Percentiles rank a stretch among this genome's conserved stretches.
Conservation (phyloP, 495 filamentous ascomycete genomes). For the Penicillium silybi region DNA sequence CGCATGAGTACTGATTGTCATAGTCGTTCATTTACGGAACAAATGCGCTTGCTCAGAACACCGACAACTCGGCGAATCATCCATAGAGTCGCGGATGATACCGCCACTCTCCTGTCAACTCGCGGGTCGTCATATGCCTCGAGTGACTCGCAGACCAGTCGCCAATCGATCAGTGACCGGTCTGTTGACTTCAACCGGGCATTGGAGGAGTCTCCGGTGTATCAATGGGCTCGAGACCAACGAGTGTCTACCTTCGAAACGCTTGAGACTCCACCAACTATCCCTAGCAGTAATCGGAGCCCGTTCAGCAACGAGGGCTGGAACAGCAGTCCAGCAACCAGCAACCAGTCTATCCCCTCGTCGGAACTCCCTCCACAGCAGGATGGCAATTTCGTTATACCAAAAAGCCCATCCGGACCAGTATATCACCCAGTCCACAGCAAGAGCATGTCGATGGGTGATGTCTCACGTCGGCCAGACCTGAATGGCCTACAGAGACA, state of each 20-base stretch:
- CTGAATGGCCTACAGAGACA: conserved; percentile 15
- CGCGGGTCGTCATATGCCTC: conserved; percentile 22
- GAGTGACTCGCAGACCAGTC: conserved; percentile 26
- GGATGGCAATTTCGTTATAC: conserved; percentile 13
- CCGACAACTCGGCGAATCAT: conserved; percentile 38
- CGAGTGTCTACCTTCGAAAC: conserved; percentile 4
- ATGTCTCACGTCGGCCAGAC: conserved; percentile 4
- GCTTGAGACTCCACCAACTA: conserved; percentile 4
- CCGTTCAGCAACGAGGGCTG: conserved; percentile 24
- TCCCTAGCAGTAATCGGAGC: conserved; percentile 6
- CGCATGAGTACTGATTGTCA: background rate
- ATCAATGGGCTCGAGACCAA: conserved; percentile 23
- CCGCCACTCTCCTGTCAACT: conserved; percentile 32
- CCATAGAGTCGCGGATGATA: conserved; percentile 37
- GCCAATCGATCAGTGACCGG: conserved; percentile 26
- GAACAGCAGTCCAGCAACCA: conserved; percentile 12
- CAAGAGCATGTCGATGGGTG: conserved; percentile 20
- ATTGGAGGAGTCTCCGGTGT: conserved; percentile 25
- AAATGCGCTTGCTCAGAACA: conserved; percentile 31
- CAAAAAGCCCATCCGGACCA: conserved; percentile 19
- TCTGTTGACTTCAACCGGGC: conserved; percentile 34
- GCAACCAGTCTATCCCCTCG: background rate
- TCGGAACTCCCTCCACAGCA: background rate
- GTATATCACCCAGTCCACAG: conserved; percentile 20
- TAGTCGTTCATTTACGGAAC: conserved; percentile 34